Base-by-base conservation (phyloP, 495 filamentous ascomycete genomes). In the Neurospora sp. region DNA sequence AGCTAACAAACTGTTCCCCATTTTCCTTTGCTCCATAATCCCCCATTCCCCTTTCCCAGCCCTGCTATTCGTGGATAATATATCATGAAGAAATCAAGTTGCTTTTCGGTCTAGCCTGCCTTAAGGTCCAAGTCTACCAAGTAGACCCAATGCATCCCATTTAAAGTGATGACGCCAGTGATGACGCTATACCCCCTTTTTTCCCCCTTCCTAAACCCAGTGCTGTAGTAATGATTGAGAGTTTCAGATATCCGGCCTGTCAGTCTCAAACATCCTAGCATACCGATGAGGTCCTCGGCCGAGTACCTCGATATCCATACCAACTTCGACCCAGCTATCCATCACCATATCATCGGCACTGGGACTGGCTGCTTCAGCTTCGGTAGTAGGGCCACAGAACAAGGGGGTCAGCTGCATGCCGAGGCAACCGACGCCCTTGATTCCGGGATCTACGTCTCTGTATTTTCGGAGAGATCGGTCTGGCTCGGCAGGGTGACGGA, bases 321-420 rank as follows among this genome's bases (percentile, higher is more conserved):
- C 85, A 4, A 84, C 83, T 68, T 83, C 83, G 18, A 86, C 68
- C 79, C 80, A 83, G 20, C 73, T 80, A 71, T 83, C 82, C 72
- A 83, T 71, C 27, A 65, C 53, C 14, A 65, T 65, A 16, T 16
- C n/a, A 4, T 22, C 10, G 44, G 46, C 74, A 74, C 35, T 16
- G 27, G 53, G 27, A 65, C 3, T 35, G 14, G 4, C 14, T 65
- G 6, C 22, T 61, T 14, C 53, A 8, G 78, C 77, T 4, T 78
- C 76, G 16, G 75, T 41, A 35, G 73, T 74, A 53, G 73, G 73
- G 31, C 76, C 80, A 37, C 27, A 2, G 71, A 84, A 86, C 22
- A 92, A 82, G 35, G 93, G 91, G 48, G 92, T 89, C 76, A 96
- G 81, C 81, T 95, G 88, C 92, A 97, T 92, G 1, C 94, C 95